A percentile compares a stretch with the other conserved stretches of the same genome.
Evolutionary conservation across 176 grass and related monocot genomes (phyloP).

Genomic region (Bothriochloa decipiens): DNA sequence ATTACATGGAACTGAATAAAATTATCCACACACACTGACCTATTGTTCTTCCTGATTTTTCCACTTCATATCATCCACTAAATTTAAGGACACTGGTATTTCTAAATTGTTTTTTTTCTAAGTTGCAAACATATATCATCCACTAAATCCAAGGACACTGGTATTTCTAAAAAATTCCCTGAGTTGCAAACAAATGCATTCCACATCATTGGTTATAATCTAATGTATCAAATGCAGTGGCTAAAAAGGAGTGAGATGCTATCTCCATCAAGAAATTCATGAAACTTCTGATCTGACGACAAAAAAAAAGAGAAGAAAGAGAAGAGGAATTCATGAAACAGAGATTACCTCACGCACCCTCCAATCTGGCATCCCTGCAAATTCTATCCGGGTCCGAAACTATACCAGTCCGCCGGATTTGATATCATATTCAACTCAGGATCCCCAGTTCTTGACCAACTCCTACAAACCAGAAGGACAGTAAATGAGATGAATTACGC

Average conservation of each 20-base stretch:
- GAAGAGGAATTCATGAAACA: slow-evolving; percentile 15
- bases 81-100: neutral
- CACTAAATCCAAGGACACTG: neutral
- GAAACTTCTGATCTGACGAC: neutral
- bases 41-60: neutral
- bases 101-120: neutral
- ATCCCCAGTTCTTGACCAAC: slow-evolving; percentile 45
- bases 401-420: slow-evolving; percentile 50
- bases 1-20: neutral
- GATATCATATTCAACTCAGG: slow-evolving; percentile 65
- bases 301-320: no score
- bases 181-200: neutral
- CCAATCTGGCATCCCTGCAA: slow-evolving; percentile 69
- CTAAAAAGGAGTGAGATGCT: neutral
- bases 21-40: neutral
- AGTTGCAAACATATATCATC: neutral
- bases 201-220: neutral
- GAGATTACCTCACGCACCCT: slow-evolving; percentile 55
- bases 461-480: slow-evolving; percentile 19
- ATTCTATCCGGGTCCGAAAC: slow-evolving; percentile 69
- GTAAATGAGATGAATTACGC: neutral
- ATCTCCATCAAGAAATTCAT: slow-evolving; percentile 31
- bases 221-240: slow-evolving; percentile 11
- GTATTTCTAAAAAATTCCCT: no score
- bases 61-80: neutral